These are phyloP conservation scores for Cardamine resedifolia DNA, from an alignment of 345 rosid genomes.

Conservation along the genomic window DNA sequence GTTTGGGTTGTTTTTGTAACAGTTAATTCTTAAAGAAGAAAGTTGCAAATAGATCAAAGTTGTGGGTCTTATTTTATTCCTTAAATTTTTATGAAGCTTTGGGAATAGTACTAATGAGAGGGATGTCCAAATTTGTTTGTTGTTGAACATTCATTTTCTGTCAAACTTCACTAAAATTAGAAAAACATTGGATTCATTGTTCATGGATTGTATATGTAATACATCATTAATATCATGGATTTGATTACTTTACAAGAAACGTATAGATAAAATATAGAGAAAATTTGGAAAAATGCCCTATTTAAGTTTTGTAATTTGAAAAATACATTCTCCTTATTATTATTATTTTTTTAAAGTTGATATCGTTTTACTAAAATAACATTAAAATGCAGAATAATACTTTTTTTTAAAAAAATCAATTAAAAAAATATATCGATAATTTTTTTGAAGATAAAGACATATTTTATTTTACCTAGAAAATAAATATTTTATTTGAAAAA, in stretches of 20 bases:
- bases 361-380: too few relatives aligned
- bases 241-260: background rate
- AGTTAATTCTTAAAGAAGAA: slow-evolving; percentile 4
- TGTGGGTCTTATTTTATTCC: slow-evolving; percentile 9
- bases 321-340: too few relatives aligned
- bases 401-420: too few relatives aligned
- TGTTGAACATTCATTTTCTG: slow-evolving; percentile 14
- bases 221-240: background rate
- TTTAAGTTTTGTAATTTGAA: too few relatives aligned
- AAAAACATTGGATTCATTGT: slow-evolving; percentile 20
- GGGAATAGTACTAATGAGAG: slow-evolving; percentile 18
- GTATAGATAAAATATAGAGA: too few relatives aligned
- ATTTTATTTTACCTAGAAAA: too few relatives aligned
- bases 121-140: slow-evolving; percentile 17
- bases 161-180: background rate
- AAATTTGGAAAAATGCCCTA: too few relatives aligned
- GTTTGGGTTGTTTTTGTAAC: slow-evolving; percentile 14
- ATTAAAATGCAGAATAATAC: too few relatives aligned
- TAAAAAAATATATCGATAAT: too few relatives aligned
- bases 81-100: background rate
- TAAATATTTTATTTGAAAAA: too few relatives aligned
- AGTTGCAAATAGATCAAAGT: slow-evolving; percentile 15
- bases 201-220: slow-evolving; percentile 5
- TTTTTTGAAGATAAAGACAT: too few relatives aligned
- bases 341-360: too few relatives aligned